Conservation (phyloP, 805 yeast genomes). For the Yarrowia osloensis region DNA sequence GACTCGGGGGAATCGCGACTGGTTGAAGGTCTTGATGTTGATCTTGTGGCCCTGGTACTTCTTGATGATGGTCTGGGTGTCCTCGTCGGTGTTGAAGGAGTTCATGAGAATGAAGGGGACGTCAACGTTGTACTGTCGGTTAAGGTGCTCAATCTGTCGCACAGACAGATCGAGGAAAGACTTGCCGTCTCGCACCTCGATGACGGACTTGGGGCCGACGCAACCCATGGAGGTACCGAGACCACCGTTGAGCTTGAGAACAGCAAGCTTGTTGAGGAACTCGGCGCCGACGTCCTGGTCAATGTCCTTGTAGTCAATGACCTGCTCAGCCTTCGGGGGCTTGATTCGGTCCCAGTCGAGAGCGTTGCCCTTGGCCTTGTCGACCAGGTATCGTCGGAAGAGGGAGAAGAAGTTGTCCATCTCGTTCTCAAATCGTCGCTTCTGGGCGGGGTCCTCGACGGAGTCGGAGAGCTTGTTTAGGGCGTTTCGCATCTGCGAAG, state of each 20-base stretch:
- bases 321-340: constrained; percentile 88
- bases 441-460: constrained; percentile 51
- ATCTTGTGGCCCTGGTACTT: constrained; percentile 96
- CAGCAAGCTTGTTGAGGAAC: constrained; percentile 82
- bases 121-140: constrained; percentile 84
- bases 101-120: constrained; percentile 97
- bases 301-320: constrained; percentile 70
- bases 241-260: constrained; percentile 95
- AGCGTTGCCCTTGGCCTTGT: constrained; percentile 81
- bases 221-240: constrained; percentile 99
- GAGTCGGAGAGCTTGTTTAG: constrained; percentile 86
- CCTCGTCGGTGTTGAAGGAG: constrained; percentile 96
- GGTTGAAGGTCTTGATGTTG: constrained; percentile 93
- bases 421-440: constrained; percentile 72
- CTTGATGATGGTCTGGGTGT: constrained; percentile 91
- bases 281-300: constrained; percentile 46
- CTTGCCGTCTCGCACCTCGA: constrained; percentile 98
- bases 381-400: constrained; percentile 87
- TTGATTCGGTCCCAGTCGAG: constrained; percentile 94
- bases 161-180: constrained; percentile 93
- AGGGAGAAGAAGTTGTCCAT: constrained; percentile 93
- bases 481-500: constrained; percentile 96
- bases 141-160: constrained; percentile 93
- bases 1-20: constrained; percentile 96
- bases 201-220: constrained; percentile 97